Evolutionary conservation across 1,284 basidiomycete genomes (phyloP).

Genomic region (Tremellales sp.): DNA sequence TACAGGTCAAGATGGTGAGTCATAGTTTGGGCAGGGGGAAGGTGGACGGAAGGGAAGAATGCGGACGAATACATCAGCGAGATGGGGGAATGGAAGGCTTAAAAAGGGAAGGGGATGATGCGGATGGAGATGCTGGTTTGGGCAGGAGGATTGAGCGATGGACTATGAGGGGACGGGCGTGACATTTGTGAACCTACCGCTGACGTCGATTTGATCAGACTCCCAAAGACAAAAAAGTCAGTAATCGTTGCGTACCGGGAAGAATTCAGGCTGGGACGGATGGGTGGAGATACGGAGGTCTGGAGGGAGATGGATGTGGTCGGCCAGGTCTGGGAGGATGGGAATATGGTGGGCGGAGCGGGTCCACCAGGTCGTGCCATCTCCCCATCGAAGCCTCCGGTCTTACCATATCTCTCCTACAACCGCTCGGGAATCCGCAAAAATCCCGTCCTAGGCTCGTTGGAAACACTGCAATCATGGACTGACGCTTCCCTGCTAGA

Average conservation of each 20-base stretch:
- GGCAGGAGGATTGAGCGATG: background rate
- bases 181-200: slow-evolving; percentile 1
- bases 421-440: background rate
- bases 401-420: background rate
- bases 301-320: background rate
- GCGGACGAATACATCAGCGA: background rate
- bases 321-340: too few relatives aligned
- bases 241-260: background rate
- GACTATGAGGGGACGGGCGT: background rate
- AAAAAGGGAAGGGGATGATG: background rate
- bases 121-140: background rate
- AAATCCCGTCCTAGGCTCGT: background rate
- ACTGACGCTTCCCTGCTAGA: slow-evolving; percentile 51
- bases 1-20: slow-evolving; percentile 1
- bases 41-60: background rate
- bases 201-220: slow-evolving; percentile 11
- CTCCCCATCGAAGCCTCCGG: background rate
- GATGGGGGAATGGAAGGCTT: background rate
- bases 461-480: slow-evolving; percentile 1
- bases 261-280: background rate
- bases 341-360: background rate
- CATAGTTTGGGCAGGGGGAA: background rate
- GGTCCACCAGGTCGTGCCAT: background rate
- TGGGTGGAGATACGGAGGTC: background rate
- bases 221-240: slow-evolving; percentile 26